Conservation (phyloP, 1,284 basidiomycete genomes). For the Ustilago lituana region DNA sequence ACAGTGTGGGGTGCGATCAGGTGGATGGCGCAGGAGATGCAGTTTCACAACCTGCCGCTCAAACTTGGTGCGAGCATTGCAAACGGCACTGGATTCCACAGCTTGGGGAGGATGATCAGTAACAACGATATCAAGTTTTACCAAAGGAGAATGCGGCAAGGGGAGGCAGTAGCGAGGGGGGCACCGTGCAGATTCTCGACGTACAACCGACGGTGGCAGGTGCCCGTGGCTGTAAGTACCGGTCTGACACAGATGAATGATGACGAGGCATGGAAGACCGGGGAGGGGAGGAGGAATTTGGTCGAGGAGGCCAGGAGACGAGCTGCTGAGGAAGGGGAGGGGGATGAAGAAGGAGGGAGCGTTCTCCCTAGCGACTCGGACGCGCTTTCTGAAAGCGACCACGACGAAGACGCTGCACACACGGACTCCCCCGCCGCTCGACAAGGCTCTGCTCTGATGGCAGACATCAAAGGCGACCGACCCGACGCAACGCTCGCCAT, state of each 20-base stretch:
- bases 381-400: constrained; percentile 45
- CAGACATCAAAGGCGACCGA: constrained; percentile 23
- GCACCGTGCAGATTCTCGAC: constrained; percentile 22
- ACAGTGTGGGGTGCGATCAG: constrained; percentile 47
- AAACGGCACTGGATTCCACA: constrained; percentile 55
- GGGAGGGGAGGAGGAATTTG: constrained; percentile 10
- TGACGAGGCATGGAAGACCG: constrained; percentile 1
- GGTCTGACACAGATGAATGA: background rate
- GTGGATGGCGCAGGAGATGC: constrained; percentile 51
- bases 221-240: constrained; percentile 8
- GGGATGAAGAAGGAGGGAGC: constrained; percentile 20
- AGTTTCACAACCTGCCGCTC: constrained; percentile 61
- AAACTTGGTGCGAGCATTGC: constrained; percentile 51
- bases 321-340: constrained; percentile 11
- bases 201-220: constrained; percentile 20
- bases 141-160: constrained; percentile 55
- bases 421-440: background rate
- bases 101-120: constrained; percentile 45
- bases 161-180: constrained; percentile 52
- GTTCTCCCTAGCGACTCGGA: constrained; percentile 23
- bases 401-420: constrained; percentile 10
- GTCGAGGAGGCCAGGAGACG: constrained; percentile 4
- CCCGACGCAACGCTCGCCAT: constrained; percentile 16
- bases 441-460: background rate
- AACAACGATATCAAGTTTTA: constrained; percentile 54